These are phyloP conservation scores for Coprinopsis marcescibilis DNA, from an alignment of 768 basidiomycete genomes.

Conservation along the genomic window DNA sequence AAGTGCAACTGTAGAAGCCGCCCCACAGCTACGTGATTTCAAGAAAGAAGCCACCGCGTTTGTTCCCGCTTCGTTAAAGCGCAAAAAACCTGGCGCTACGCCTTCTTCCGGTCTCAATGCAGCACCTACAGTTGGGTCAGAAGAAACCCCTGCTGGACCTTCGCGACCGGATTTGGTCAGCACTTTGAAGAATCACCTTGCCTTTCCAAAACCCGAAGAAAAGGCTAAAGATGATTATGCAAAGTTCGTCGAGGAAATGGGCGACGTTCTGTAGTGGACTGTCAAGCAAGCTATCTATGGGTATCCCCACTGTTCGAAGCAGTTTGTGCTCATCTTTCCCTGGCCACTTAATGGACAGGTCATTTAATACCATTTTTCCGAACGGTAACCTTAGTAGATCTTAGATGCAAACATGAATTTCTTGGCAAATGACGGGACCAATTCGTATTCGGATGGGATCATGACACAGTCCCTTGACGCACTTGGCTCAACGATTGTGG, in stretches of 20 bases:
- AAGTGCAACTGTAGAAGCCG: conserved; percentile 75
- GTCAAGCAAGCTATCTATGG: no score
- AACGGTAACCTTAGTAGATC: no score
- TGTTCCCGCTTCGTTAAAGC: conserved; percentile 75
- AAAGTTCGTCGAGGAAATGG: conserved; percentile 73
- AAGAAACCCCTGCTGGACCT: conserved; percentile 22
- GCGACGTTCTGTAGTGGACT: conserved; percentile 47
- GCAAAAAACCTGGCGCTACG: conserved; percentile 48
- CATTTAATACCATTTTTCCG: no score
- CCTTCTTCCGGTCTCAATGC: conserved; percentile 49
- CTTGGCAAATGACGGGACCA: no score
- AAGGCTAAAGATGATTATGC: conserved; percentile 65
- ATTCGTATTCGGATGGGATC: no score
- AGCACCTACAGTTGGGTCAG: conserved; percentile 45
- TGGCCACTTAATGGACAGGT: no score
- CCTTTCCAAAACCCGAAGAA: conserved; percentile 19
- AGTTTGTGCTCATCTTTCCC: no score
- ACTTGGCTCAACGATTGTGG: no score
- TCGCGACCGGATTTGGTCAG: conserved; percentile 64
- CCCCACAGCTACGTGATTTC: conserved; percentile 83
- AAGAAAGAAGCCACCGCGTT: conserved; percentile 95
- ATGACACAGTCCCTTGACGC: no score
- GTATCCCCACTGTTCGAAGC: no score
- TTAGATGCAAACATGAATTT: no score
- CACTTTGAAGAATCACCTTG: conserved; percentile 53